Base-by-base conservation (phyloP, 2,329 filamentous ascomycete species). In the Scedosporium aurantiacum region DNA sequence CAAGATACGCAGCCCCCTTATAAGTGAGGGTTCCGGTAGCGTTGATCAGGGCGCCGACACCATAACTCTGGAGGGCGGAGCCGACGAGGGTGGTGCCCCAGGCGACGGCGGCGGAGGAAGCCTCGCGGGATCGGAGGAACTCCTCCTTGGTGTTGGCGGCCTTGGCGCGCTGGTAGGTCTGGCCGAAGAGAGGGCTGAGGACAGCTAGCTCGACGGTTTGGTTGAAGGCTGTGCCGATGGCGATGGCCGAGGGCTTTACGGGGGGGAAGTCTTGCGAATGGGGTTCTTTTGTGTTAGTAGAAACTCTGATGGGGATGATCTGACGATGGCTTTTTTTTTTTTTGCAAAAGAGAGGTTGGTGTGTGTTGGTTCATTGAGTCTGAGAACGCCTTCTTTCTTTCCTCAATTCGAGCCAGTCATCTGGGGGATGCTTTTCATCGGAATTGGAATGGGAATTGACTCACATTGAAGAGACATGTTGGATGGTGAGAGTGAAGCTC, bases 161-260 rank as follows among this genome's bases (percentile, higher is more conserved):
- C 83, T 96, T 92, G 68, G 93, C 92, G 69, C 90, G 89, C 78
- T 92, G 87, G 84, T 96, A 97, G 71, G 91, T 93, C 72, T 95
- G 88, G 72, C 94, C 93, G 74, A 97, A 96, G 76, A 97, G 79
- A 65, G 93, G 93, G 63, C 86, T 83, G 65, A 97, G 84, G 69
- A 97, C 85, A 65, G 90, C 92, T 66, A 94, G 86, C 72, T 94
- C 94, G 70, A 91, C 82, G 70, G 87, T 87, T 79, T 99, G 93
- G 83, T 89, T 97, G 86, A 97, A 99, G 76, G 91, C 79, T 65
- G 92, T 94, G 78, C 94, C 94, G 71, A 97, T 85, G 72, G 93
- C 94, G 73, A 99, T 96, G 71, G 94, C 93, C 72, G 92, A 97
- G 69, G 94, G 94, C 88, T 97, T 97, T 73, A 99, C 94, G 68